Conservation (phyloP, 225 moss, liverwort and hornwort species). For the Bryoerythrophyllum caledonicum region DNA sequence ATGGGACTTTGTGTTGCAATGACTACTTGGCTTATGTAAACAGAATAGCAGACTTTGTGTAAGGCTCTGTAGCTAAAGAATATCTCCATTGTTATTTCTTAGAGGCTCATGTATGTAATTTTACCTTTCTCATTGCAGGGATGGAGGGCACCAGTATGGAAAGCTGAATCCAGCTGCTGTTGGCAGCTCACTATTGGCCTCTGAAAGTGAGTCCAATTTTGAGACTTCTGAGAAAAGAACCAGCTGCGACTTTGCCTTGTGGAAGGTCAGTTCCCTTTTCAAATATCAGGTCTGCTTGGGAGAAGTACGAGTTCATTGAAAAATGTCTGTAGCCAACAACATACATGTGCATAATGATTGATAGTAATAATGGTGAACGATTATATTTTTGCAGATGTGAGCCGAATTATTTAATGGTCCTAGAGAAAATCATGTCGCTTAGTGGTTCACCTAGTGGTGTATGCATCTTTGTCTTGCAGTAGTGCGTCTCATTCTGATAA, state of each 20-base stretch:
- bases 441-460: conserved; percentile 4
- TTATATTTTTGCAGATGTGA: conserved; percentile 23
- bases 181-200: conserved; percentile 81
- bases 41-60: conserved; percentile 17
- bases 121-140: conserved; percentile 45
- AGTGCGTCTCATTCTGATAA: background rate
- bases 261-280: conserved; percentile 69
- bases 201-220: conserved; percentile 95
- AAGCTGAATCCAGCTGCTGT: conserved; percentile 95
- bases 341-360: background rate
- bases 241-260: conserved; percentile 89
- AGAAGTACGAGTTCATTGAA: background rate
- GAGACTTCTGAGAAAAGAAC: conserved; percentile 75
- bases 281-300: conserved; percentile 17
- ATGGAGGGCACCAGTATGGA: conserved; percentile 86
- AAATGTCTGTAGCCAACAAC: background rate
- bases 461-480: background rate
- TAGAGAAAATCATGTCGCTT: background rate
- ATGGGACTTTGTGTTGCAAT: conserved; percentile 11
- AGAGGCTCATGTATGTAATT: conserved; percentile 5
- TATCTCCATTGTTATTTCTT: conserved; percentile 10
- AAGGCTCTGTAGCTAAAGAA: background rate
- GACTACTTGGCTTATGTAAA: conserved; percentile 17
- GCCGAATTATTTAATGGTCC: conserved; percentile 10
- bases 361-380: background rate